Conservation (phyloP, 2,329 filamentous ascomycete genomes). For the Claviceps africana region DNA sequence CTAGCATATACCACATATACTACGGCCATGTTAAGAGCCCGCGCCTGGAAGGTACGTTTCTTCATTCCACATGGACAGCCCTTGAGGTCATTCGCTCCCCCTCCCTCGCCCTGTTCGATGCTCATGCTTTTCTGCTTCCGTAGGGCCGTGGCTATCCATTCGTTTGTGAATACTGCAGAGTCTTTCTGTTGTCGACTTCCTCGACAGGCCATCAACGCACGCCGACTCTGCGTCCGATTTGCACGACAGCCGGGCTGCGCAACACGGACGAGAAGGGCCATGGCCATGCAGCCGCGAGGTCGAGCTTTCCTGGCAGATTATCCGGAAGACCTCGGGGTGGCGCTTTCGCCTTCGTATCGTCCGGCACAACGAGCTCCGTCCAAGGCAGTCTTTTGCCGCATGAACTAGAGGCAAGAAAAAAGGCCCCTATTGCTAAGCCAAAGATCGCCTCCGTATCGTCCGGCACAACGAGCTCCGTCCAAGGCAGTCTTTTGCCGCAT, state of each 20-base stretch:
- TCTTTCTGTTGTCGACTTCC: conserved; percentile 13
- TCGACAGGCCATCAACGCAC: conserved; percentile 2
- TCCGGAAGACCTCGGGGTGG: conserved; percentile 10
- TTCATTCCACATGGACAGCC: neutral
- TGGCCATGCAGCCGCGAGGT: conserved; percentile 8
- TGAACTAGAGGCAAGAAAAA: conserved; percentile 18
- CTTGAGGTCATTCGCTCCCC: neutral
- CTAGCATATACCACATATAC: neutral
- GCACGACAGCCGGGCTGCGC: conserved; percentile 6
- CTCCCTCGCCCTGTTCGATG: neutral
- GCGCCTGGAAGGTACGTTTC: conserved; percentile 23
- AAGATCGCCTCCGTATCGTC: neutral
- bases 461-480: neutral
- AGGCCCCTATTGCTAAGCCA: neutral
- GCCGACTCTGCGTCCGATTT: neutral
- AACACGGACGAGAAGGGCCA: conserved; percentile 8
- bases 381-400: conserved; percentile 22
- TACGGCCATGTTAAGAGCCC: conserved; percentile 29
- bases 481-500: conserved; percentile 22
- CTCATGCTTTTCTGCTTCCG: neutral
- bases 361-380: neutral
- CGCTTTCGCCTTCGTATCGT: conserved; percentile 8
- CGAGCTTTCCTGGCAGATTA: conserved; percentile 14
- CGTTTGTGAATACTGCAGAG: conserved; percentile 27
- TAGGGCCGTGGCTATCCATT: conserved; percentile 25